A percentile compares a stretch with the other conserved stretches of the same genome.
phyloP scores from a whole-genome alignment of 768 basidiomycete species.

The Dendrothele bispora region DNA sequence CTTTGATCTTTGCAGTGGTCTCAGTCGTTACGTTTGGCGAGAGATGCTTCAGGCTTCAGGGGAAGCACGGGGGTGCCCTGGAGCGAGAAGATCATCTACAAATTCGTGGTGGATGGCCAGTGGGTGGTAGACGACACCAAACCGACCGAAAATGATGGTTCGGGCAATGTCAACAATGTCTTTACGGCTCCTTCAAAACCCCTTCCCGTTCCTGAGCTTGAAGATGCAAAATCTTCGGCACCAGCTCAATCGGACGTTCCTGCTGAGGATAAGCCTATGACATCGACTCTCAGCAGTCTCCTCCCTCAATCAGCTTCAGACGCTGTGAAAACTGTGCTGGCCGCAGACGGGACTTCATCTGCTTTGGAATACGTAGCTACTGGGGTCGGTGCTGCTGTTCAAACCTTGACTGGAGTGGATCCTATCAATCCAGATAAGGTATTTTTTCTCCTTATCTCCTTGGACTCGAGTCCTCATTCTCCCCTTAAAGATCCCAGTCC shows the following conservation, averaged over 20 bases:
- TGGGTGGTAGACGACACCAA: constrained; percentile 58
- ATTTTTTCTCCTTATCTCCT: constrained; percentile 5
- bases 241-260: constrained; percentile 10
- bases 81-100: constrained; percentile 66
- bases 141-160: constrained; percentile 59
- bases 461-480: constrained; percentile 5
- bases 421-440: constrained; percentile 37
- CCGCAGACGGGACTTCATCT: constrained; percentile 38
- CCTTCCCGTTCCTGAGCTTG: constrained; percentile 1
- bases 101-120: constrained; percentile 75
- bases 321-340: constrained; percentile 35
- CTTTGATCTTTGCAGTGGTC: constrained; percentile 51
- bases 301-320: constrained; percentile 35
- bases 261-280: constrained; percentile 7
- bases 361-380: constrained; percentile 38
- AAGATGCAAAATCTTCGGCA: background rate
- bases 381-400: constrained; percentile 37
- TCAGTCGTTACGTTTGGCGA: constrained; percentile 52
- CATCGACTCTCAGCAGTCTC: constrained; percentile 9
- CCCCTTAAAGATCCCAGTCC: constrained; percentile 13
- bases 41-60: constrained; percentile 54
- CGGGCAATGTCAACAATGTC: constrained; percentile 74
- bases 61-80: constrained; percentile 57
- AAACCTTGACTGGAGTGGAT: constrained; percentile 38
- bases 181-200: constrained; percentile 53